Percentiles rank a stretch among this genome's conserved stretches.
Conservation (phyloP, 2,329 filamentous ascomycete species). For the Aciculosporium take region DNA sequence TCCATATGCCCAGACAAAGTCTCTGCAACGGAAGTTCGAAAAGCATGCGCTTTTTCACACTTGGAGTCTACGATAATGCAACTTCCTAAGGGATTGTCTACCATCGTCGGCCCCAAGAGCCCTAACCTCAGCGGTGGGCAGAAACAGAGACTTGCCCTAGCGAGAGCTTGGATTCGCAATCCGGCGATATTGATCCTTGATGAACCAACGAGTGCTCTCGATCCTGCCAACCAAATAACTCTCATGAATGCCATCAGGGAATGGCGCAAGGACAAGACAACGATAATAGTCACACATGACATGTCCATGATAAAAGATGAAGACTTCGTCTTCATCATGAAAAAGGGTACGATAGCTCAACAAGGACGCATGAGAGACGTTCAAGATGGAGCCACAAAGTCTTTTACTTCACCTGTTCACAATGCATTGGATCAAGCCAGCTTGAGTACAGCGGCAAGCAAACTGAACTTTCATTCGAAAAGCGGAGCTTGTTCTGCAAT, state of each 20-base stretch:
- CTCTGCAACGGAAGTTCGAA: conserved; percentile 38
- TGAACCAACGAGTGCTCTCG: conserved; percentile 76
- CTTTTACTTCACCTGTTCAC: not conserved
- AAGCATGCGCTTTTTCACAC: conserved; percentile 52
- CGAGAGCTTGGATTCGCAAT: conserved; percentile 62
- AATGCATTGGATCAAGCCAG: not conserved
- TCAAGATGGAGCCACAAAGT: not conserved
- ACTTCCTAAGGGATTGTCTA: conserved; percentile 59
- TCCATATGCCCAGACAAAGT: conserved; percentile 33
- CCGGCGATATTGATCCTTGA: conserved; percentile 74
- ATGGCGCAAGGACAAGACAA: conserved; percentile 73
- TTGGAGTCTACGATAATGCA: conserved; percentile 52
- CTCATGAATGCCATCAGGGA: conserved; percentile 62
- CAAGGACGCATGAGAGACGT: conserved; percentile 32
- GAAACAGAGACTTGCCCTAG: conserved; percentile 66
- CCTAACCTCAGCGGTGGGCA: conserved; percentile 71
- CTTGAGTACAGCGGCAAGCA: not conserved
- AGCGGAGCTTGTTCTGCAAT: too few species aligned
- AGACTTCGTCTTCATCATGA: conserved; percentile 72
- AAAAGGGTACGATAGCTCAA: conserved; percentile 52
- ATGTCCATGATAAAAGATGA: conserved; percentile 55
- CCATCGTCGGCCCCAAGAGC: conserved; percentile 55
- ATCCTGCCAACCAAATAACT: conserved; percentile 51
- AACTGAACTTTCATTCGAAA: too few species aligned
- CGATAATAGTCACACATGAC: conserved; percentile 88